phyloP scores from a whole-genome alignment of 148 eudicot species.

The Bassia scoparia region DNA sequence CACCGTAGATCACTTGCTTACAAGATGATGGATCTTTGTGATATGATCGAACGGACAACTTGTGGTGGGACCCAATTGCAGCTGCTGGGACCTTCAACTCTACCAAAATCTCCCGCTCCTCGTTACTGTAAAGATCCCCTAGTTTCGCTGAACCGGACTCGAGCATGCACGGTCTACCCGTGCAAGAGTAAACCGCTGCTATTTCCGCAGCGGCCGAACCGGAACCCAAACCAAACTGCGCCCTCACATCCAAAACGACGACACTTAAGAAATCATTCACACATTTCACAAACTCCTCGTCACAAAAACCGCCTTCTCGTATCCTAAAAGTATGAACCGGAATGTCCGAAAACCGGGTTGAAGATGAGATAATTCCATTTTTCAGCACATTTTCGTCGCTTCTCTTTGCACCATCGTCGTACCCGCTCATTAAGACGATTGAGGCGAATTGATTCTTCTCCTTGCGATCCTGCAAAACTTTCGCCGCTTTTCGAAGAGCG shows the following conservation, averaged over 20 bases:
- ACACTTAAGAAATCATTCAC: conserved; percentile 44
- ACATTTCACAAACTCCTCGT: conserved; percentile 40
- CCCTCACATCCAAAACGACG: conserved; percentile 55
- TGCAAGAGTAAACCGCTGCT: conserved; percentile 54
- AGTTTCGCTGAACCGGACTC: conserved; percentile 45
- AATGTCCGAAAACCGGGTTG: conserved; percentile 54
- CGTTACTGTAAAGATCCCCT: conserved; percentile 64
- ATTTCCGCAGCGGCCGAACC: conserved; percentile 66
- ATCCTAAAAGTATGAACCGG: conserved; percentile 48
- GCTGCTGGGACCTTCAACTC: conserved; percentile 68
- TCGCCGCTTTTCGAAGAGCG: conserved; percentile 67
- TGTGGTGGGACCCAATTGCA: conserved; percentile 48
- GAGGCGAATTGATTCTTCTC: conserved; percentile 53
- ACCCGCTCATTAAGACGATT: conserved; percentile 51
- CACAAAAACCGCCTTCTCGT: conserved; percentile 31
- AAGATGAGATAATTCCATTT: conserved; percentile 6
- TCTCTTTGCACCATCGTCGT: conserved; percentile 6
- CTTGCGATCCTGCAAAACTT: conserved; percentile 74
- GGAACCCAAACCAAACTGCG: conserved; percentile 48
- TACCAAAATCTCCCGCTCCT: conserved; percentile 64
- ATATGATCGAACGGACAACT: conserved; percentile 56
- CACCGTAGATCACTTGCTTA: conserved; percentile 46
- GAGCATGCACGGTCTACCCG: conserved; percentile 42
- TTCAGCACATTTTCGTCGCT: neutral
- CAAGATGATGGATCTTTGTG: conserved; percentile 57